Conservation (phyloP, 306 rosid genomes). For the Castanea crenata region DNA sequence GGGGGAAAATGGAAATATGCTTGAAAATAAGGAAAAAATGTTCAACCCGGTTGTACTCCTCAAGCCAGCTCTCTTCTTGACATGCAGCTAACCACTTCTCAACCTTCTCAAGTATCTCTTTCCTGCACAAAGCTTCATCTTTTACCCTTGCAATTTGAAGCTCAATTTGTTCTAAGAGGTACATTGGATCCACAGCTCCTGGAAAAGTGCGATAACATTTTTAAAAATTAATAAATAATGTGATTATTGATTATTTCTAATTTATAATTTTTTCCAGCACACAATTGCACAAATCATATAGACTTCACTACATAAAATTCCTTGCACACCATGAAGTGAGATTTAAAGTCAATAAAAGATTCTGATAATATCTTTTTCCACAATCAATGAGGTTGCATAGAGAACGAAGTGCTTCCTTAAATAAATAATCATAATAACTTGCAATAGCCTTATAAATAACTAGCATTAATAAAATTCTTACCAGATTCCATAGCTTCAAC, state of each 20-base stretch:
- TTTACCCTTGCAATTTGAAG: constrained; percentile 47
- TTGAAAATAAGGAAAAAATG: neutral
- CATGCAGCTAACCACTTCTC: constrained; percentile 72
- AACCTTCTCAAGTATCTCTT: constrained; percentile 71
- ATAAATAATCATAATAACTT: constrained; percentile 5
- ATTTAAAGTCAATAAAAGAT: neutral
- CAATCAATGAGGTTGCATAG: neutral
- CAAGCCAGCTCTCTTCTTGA: constrained; percentile 88
- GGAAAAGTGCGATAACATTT: constrained; percentile 8
- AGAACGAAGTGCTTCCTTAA: neutral
- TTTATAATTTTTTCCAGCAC: neutral
- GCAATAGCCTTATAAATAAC: neutral
- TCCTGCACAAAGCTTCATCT: constrained; percentile 67
- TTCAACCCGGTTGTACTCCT: constrained; percentile 77
- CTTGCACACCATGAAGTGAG: neutral
- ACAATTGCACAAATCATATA: neutral
- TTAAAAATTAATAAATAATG: neutral
- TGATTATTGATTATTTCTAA: neutral
- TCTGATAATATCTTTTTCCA: neutral
- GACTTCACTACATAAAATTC: neutral
- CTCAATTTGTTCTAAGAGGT: constrained; percentile 54
- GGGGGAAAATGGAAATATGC: neutral
- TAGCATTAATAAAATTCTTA: constrained; percentile 13
- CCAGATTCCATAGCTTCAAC: constrained; percentile 48
- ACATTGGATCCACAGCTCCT: constrained; percentile 43